Evolutionary conservation across 371 early-diverging fungal genomes (phyloP).

Genomic region (Gilbertella persicaria): DNA sequence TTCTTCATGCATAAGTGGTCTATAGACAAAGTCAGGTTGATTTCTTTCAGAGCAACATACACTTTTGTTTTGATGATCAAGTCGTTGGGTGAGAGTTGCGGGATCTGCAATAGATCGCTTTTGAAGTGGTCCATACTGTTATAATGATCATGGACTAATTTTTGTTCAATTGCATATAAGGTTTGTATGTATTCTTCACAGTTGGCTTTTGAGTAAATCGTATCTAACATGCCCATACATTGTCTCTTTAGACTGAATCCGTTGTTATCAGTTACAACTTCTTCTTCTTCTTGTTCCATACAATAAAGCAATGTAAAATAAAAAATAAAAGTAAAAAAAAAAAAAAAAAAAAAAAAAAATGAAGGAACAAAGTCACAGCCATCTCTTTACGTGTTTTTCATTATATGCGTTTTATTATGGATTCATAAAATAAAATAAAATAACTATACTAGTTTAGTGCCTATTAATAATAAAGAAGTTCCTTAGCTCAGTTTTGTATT

Average conservation of each 20-base stretch:
- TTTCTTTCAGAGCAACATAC: neutral
- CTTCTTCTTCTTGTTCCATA: neutral
- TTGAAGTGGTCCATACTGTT: constrained; percentile 2
- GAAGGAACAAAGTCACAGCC: no score
- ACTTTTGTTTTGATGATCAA: neutral
- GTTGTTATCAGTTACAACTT: neutral
- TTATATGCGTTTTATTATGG: no score
- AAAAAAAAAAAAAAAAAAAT: no score
- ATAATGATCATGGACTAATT: constrained; percentile 1
- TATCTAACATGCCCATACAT: constrained; percentile 8
- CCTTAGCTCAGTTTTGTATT: no score
- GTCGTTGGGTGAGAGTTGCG: neutral
- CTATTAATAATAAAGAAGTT: no score
- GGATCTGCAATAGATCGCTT: constrained; percentile 5
- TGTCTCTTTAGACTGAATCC: neutral
- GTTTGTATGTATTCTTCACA: neutral
- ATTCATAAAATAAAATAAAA: no score
- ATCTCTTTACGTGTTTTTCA: no score
- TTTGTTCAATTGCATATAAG: constrained; percentile 4
- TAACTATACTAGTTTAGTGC: no score
- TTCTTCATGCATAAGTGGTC: constrained; percentile 1
- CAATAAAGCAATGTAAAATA: no score
- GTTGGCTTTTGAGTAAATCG: constrained; percentile 5
- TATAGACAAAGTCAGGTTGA: neutral
- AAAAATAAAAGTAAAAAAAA: no score